phyloP scores from a whole-genome alignment of 2,329 filamentous ascomycete genomes.

The Alternaria arbusti region DNA sequence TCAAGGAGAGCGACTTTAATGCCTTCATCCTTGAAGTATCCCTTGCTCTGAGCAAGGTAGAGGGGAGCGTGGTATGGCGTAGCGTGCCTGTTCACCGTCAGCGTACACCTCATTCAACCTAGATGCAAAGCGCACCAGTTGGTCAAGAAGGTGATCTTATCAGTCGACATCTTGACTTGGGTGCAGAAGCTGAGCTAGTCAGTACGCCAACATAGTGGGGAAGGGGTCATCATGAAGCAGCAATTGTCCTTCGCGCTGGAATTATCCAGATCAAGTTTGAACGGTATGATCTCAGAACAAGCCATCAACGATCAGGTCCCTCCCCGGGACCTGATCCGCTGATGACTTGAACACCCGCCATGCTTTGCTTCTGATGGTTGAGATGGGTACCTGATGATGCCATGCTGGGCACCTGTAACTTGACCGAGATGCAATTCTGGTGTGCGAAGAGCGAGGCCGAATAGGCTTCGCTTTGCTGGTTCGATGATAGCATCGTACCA shows the following conservation, averaged over 20 bases:
- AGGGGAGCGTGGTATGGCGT: slow-evolving; percentile 81
- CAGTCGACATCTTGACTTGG: slow-evolving; percentile 71
- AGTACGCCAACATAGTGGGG: slow-evolving; percentile 35
- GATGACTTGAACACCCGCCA: slow-evolving; percentile 26
- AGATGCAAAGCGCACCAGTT: slow-evolving; percentile 68
- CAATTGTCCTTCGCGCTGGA: slow-evolving; percentile 82
- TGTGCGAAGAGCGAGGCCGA: slow-evolving; percentile 3
- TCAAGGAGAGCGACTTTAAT: slow-evolving; percentile 80
- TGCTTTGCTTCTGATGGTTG: slow-evolving; percentile 28
- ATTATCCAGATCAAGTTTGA: slow-evolving; percentile 87
- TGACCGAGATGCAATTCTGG: slow-evolving; percentile 10
- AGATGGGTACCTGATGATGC: slow-evolving; percentile 27
- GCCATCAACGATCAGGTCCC: not conserved
- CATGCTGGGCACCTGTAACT: slow-evolving; percentile 12
- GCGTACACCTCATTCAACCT: slow-evolving; percentile 2
- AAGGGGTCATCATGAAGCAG: slow-evolving; percentile 63
- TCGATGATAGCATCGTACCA: slow-evolving; percentile 22
- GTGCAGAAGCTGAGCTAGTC: slow-evolving; percentile 53
- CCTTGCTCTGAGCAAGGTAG: slow-evolving; percentile 77
- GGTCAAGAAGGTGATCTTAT: slow-evolving; percentile 84
- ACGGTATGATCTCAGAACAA: slow-evolving; percentile 61
- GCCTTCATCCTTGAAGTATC: slow-evolving; percentile 76
- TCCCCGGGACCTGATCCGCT: too few relatives aligned
- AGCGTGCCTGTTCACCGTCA: slow-evolving; percentile 67
- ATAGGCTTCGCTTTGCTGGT: slow-evolving; percentile 10